A percentile compares a stretch with the other conserved stretches of the same genome.
Evolutionary conservation across 169 alveolate species (phyloP).

Genomic region (Plasmodium vivax): DNA sequence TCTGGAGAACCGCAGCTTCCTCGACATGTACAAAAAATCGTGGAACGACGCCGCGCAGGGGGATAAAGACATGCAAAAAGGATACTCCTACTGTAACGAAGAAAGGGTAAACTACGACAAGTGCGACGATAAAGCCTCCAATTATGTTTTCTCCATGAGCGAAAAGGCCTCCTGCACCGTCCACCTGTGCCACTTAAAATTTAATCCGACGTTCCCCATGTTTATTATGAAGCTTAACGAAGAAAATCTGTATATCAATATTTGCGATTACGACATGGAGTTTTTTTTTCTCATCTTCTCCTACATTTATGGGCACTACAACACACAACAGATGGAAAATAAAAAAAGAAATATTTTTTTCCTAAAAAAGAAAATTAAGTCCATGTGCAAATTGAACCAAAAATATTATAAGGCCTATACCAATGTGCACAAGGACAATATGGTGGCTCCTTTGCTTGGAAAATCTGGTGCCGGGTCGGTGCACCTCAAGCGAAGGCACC

Average conservation of each 20-base stretch:
- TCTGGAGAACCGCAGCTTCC: neutral
- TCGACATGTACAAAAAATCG: conserved; percentile 15
- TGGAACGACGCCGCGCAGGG: neutral
- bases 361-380: conserved; percentile 65
- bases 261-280: conserved; percentile 73
- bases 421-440: neutral
- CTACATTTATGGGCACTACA: conserved; percentile 46
- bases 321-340: conserved; percentile 3
- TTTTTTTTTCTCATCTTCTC: conserved; percentile 52
- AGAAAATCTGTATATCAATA: conserved; percentile 43
- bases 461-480: neutral
- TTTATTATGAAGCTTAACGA: conserved; percentile 36
- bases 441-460: neutral
- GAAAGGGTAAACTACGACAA: neutral
- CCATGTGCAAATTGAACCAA: conserved; percentile 16
- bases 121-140: neutral
- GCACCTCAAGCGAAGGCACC: neutral
- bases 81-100: neutral
- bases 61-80: neutral
- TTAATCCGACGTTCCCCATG: conserved; percentile 65
- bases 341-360: conserved; percentile 47
- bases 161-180: conserved; percentile 45
- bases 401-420: conserved; percentile 5
- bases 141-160: conserved; percentile 67
- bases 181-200: conserved; percentile 63